These are phyloP conservation scores for Xylaria castorea DNA, from an alignment of 495 filamentous ascomycete genomes.

Conservation along the genomic window DNA sequence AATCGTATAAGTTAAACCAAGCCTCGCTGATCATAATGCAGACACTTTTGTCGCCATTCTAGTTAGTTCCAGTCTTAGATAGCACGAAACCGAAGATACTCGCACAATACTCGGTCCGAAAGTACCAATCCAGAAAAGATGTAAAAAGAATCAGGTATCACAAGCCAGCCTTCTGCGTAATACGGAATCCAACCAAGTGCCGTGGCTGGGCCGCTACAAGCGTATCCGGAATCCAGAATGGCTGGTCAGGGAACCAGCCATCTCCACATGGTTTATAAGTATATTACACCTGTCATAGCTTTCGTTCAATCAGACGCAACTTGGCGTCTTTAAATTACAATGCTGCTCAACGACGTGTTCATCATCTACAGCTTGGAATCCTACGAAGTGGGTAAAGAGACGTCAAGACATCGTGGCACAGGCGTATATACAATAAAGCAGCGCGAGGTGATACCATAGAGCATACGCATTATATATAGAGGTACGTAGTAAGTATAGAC, in stretches of 20 bases:
- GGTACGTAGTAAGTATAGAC: not conserved
- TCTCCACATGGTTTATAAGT: not conserved
- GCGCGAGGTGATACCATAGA: not conserved
- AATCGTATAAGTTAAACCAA: not conserved
- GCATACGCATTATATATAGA: not conserved
- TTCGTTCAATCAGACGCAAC: not conserved
- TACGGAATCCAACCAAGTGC: not conserved
- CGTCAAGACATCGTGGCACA: not conserved
- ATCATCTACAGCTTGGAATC: not conserved
- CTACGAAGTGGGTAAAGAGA: slow-evolving; percentile 7
- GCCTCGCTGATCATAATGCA: not conserved
- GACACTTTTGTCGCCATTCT: not conserved
- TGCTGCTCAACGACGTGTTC: slow-evolving; percentile 17
- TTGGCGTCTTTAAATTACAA: slow-evolving; percentile 4
- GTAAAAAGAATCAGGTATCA: not conserved
- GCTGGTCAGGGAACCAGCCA: not conserved
- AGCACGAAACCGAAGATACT: not conserved
- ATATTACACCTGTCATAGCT: not conserved
- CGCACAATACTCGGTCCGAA: not conserved
- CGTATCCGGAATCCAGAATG: not conserved
- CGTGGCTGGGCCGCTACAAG: slow-evolving; percentile 5
- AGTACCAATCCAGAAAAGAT: not conserved
- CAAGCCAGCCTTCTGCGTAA: slow-evolving; percentile 1
- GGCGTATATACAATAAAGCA: not conserved
- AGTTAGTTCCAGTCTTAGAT: not conserved